Conservation (phyloP, 805 yeast species). For the Candida germanica region DNA sequence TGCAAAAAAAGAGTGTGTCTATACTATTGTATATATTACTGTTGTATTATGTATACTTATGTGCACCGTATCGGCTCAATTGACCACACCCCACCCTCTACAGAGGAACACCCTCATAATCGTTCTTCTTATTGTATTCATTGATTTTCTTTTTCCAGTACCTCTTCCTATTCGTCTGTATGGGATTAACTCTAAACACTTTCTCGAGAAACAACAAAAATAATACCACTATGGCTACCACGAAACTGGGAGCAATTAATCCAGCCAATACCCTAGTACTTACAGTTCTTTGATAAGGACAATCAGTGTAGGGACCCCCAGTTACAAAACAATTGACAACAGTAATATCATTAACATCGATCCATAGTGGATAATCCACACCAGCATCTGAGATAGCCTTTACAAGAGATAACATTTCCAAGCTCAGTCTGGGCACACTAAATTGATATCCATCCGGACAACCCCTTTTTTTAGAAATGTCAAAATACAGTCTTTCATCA, state of each 20-base stretch:
- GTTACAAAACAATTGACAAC: constrained; percentile 77
- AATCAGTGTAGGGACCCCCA: constrained; percentile 73
- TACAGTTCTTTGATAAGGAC: constrained; percentile 69
- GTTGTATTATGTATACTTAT: too few relatives aligned
- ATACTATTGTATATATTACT: too few relatives aligned
- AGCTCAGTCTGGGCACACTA: constrained; percentile 34
- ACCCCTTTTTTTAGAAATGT: constrained; percentile 23
- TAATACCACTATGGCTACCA: constrained; percentile 53
- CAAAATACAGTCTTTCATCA: constrained; percentile 41
- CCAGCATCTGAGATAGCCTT: constrained; percentile 25
- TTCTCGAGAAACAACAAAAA: constrained; percentile 53
- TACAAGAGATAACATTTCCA: constrained; percentile 30
- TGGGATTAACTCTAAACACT: constrained; percentile 55
- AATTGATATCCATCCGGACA: constrained; percentile 35
- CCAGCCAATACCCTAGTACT: constrained; percentile 55
- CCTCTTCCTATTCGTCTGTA: constrained; percentile 64
- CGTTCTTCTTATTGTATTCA: constrained; percentile 56
- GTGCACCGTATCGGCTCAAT: too few relatives aligned
- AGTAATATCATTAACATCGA: constrained; percentile 75
- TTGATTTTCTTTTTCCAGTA: constrained; percentile 58
- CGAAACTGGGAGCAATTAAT: constrained; percentile 65
- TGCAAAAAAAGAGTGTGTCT: too few relatives aligned
- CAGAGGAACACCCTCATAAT: constrained; percentile 91
- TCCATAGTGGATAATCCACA: constrained; percentile 55
- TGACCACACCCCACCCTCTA: too few relatives aligned